Percentiles rank a stretch among this genome's conserved stretches.
phyloP scores from a whole-genome alignment of 1,139 yeast species.

The Scheffersomyces illinoinensis region DNA sequence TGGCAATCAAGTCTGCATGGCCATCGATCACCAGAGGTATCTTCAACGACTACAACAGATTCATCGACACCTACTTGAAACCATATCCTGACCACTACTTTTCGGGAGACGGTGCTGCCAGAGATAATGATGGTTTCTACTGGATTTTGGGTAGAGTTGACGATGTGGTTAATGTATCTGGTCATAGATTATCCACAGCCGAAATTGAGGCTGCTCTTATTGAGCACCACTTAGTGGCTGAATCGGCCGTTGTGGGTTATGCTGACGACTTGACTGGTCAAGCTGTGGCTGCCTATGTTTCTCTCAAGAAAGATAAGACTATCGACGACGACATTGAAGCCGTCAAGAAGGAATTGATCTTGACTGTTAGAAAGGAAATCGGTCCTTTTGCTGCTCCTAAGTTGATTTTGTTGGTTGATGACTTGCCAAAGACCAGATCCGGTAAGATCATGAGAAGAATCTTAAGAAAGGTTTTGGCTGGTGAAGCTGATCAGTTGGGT shows the following conservation, averaged over 20 bases:
- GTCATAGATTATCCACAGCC: conserved; percentile 79
- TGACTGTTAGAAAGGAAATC: conserved; percentile 76
- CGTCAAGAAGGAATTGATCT: conserved; percentile 66
- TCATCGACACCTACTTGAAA: conserved; percentile 67
- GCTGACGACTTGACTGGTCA: conserved; percentile 82
- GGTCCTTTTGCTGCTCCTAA: conserved; percentile 88
- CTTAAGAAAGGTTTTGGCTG: conserved; percentile 73
- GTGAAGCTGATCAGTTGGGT: conserved; percentile 77
- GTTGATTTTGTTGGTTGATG: conserved; percentile 67
- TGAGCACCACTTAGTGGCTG: conserved; percentile 70
- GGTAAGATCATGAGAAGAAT: conserved; percentile 87
- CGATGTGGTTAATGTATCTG: conserved; percentile 80
- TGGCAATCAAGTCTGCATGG: conserved; percentile 72
- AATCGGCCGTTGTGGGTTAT: conserved; percentile 79
- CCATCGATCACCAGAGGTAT: conserved; percentile 80
- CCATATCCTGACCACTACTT: conserved; percentile 72
- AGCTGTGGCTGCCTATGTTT: conserved; percentile 80
- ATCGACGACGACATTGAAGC: conserved; percentile 48
- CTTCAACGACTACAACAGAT: conserved; percentile 68
- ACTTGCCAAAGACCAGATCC: conserved; percentile 80
- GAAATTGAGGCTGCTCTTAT: conserved; percentile 80
- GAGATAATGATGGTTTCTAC: conserved; percentile 73
- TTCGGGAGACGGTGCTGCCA: conserved; percentile 83
- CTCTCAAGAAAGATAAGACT: conserved; percentile 51
- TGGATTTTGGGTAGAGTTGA: conserved; percentile 85